phyloP scores from a whole-genome alignment of 1,284 basidiomycete genomes.

The Exsudoporus floridanus region DNA sequence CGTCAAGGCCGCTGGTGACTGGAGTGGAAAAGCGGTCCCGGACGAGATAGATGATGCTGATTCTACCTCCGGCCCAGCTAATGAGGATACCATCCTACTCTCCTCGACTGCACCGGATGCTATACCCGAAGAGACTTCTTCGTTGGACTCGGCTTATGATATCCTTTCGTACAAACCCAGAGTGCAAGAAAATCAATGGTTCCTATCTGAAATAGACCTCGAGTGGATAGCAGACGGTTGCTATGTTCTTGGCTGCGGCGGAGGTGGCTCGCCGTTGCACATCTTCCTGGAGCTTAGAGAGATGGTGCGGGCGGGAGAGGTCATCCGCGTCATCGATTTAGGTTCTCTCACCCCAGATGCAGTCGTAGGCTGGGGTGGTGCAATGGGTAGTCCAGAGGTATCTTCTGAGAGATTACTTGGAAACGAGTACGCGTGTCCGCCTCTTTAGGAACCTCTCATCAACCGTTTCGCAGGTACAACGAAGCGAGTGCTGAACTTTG shows the following conservation, averaged over 20 bases:
- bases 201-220: constrained; percentile 41
- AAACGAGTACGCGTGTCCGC: constrained; percentile 40
- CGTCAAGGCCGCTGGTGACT: constrained; percentile 55
- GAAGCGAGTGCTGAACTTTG: constrained; percentile 32
- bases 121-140: background rate
- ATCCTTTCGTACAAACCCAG: constrained; percentile 38
- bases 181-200: constrained; percentile 38
- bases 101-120: constrained; percentile 1
- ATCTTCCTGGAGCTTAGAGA: constrained; percentile 48
- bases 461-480: constrained; percentile 27
- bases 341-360: constrained; percentile 27
- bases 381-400: constrained; percentile 40
- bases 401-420: constrained; percentile 38
- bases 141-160: constrained; percentile 15
- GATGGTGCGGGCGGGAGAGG: constrained; percentile 45
- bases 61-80: background rate
- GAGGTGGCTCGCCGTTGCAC: constrained; percentile 52
- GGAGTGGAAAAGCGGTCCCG: constrained; percentile 30
- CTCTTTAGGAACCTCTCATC: background rate
- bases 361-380: constrained; percentile 39
- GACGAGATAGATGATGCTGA: constrained; percentile 23
- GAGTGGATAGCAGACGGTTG: constrained; percentile 57
- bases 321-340: constrained; percentile 42
- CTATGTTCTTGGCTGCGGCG: constrained; percentile 53
- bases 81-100: constrained; percentile 7